These are phyloP conservation scores for Aaosphaeria arxii DNA, from an alignment of 2,329 filamentous ascomycete species.

Conservation along the genomic window DNA sequence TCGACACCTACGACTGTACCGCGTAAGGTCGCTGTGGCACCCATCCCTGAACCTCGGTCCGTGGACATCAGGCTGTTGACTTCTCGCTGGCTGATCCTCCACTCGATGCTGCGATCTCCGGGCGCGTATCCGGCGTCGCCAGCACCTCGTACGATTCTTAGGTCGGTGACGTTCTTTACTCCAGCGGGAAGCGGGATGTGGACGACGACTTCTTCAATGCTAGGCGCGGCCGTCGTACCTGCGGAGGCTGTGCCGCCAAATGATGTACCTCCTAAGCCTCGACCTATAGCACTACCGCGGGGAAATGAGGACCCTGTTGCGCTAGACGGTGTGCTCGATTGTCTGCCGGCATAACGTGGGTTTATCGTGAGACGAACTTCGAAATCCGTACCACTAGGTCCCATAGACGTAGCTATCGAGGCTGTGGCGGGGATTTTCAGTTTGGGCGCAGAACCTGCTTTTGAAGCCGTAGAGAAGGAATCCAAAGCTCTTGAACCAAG, in stretches of 20 bases:
- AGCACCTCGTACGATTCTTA: constrained; percentile 71
- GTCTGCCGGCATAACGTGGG: constrained; percentile 43
- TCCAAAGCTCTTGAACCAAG: constrained; percentile 63
- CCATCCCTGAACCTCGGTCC: constrained; percentile 48
- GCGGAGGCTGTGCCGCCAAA: constrained; percentile 24
- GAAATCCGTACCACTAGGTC: constrained; percentile 75
- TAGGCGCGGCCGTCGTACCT: constrained; percentile 36
- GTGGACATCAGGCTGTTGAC: constrained; percentile 48
- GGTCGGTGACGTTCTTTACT: constrained; percentile 79
- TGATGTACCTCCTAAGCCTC: constrained; percentile 26
- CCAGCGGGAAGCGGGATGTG: constrained; percentile 74
- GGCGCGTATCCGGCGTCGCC: constrained; percentile 82
- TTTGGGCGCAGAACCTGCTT: constrained; percentile 40
- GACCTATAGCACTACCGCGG: constrained; percentile 6
- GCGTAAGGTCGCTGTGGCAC: constrained; percentile 68
- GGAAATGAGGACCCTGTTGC: constrained; percentile 19
- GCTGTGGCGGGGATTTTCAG: constrained; percentile 79
- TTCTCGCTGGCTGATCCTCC: constrained; percentile 78
- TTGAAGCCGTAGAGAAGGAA: constrained; percentile 22
- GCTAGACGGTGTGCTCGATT: constrained; percentile 37
- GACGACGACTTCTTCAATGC: constrained; percentile 73
- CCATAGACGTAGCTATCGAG: constrained; percentile 78
- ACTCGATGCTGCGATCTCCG: constrained; percentile 71
- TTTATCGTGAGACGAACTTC: constrained; percentile 76
- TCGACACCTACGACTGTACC: constrained; percentile 73